phyloP scores from a whole-genome alignment of 768 basidiomycete species.

The Xerocomus spinulosus region DNA sequence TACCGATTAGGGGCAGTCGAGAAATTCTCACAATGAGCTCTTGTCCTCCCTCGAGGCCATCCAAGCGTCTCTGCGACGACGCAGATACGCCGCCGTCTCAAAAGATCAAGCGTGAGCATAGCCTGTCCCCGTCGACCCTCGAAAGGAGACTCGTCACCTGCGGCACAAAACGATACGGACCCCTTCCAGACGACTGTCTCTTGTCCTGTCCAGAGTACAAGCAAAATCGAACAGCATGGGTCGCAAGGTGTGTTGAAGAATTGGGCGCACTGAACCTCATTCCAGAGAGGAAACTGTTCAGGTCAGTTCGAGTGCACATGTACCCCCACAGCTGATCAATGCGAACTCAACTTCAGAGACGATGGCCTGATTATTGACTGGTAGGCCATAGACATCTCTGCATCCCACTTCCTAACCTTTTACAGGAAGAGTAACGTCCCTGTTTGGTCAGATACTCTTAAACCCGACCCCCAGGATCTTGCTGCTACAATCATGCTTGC shows the following conservation, averaged over 20 bases:
- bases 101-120: conserved; percentile 19
- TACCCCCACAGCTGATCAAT: background rate
- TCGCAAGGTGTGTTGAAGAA: conserved; percentile 14
- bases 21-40: background rate
- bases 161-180: conserved; percentile 27
- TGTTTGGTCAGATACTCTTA: conserved; percentile 31
- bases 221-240: conserved; percentile 23
- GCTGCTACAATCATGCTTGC: conserved; percentile 24
- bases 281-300: conserved; percentile 24
- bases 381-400: conserved; percentile 7
- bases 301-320: conserved; percentile 18
- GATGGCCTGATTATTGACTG: conserved; percentile 31
- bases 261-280: conserved; percentile 18
- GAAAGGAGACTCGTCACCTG: conserved; percentile 21
- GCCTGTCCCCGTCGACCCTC: conserved; percentile 9
- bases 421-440: conserved; percentile 28
- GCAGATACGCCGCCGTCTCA: background rate
- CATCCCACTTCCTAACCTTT: background rate
- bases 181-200: conserved; percentile 26
- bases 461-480: conserved; percentile 24
- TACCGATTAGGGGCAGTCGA: background rate
- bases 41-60: background rate
- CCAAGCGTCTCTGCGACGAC: conserved; percentile 15
- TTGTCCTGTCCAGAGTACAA: conserved; percentile 14
- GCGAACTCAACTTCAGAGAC: conserved; percentile 9